Evolutionary conservation across 768 basidiomycete genomes (phyloP).

Genomic region (Lanmaoa rubissima): DNA sequence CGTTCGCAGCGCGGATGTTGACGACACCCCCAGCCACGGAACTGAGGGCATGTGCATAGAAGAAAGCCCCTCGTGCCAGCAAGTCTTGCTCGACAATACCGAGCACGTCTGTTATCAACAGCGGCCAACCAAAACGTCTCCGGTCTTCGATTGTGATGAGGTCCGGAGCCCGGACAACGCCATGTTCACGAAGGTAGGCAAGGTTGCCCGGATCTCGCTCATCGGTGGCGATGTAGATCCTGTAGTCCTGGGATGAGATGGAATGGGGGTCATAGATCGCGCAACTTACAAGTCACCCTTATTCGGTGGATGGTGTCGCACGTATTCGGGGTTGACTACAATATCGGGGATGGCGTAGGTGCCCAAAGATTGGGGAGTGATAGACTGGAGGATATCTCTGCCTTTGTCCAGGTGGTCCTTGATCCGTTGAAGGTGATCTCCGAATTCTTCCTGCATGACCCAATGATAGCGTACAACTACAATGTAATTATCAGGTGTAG

Average conservation of each 20-base stretch:
- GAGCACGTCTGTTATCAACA: slow-evolving; percentile 43
- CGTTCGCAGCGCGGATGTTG: slow-evolving; percentile 41
- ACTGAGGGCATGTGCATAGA: slow-evolving; percentile 43
- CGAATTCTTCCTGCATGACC: slow-evolving; percentile 36
- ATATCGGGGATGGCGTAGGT: slow-evolving; percentile 25
- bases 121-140: slow-evolving; percentile 41
- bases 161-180: slow-evolving; percentile 40
- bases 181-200: slow-evolving; percentile 33
- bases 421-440: slow-evolving; percentile 38
- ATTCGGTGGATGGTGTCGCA: slow-evolving; percentile 17
- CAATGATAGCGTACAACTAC: slow-evolving; percentile 34
- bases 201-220: slow-evolving; percentile 40
- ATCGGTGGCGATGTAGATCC: slow-evolving; percentile 40
- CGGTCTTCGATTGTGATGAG: slow-evolving; percentile 43
- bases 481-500: not conserved
- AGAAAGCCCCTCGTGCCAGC: slow-evolving; percentile 36
- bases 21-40: slow-evolving; percentile 42
- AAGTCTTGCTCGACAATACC: slow-evolving; percentile 45
- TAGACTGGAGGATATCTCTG: slow-evolving; percentile 19
- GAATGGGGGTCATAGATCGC: not conserved
- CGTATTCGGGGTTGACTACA: slow-evolving; percentile 13
- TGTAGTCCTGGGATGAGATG: slow-evolving; percentile 12
- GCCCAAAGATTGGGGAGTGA: slow-evolving; percentile 15
- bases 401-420: slow-evolving; percentile 22
- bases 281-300: slow-evolving; percentile 21